Base-by-base conservation (phyloP, 2,329 filamentous ascomycete species). In the Talaromyces sp. region DNA sequence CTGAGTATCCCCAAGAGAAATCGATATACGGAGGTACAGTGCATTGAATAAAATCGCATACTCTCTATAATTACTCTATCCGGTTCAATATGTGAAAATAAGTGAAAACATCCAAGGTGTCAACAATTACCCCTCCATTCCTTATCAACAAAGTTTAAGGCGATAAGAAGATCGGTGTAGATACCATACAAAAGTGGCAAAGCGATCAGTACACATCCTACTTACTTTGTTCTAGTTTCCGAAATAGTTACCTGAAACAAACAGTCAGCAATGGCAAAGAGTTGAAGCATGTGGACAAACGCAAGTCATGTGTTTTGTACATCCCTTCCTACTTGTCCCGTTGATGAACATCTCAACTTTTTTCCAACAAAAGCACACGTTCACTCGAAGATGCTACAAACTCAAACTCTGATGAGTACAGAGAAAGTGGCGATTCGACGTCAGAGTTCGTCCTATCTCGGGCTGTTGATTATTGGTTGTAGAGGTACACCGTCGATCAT, bases 111-210 rank as follows among this genome's bases (percentile, higher is more conserved):
- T 53, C 5, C 49, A 53, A 53, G 49, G 27, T n/a, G 15, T 31
- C 15, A 47, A 49, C n/a, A 31, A 13, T 36, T 56, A 56, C 53
- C 53, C 53, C 53, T 56, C 53, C 29, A 56, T 56, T 51, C 11
- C 53, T 36, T 56, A 56, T 56, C 53, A 56, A 54, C 29, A 34
- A 54, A 34, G 4, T 54, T 54, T 34, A 11, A 17, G 53, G 5
- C 19, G 53, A 38, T 56, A 56, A 36, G 53, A 31, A 56, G 53
- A 56, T 38, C 53, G 53, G 53, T 36, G 53, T 56, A 36, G 53
- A 38, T 15, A 15, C 27, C 7, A 36, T 36, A 54, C n/a, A 13
- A 54, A 36, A 22, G 31, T 38, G 53, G 53, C 31, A 56, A 36
- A 22, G n/a, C 10, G 53, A 56, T 56, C 53, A 22, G 31, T 36